Evolutionary conservation across 225 moss, liverwort and hornwort species (phyloP).

Genomic region (Climacium dendroides): DNA sequence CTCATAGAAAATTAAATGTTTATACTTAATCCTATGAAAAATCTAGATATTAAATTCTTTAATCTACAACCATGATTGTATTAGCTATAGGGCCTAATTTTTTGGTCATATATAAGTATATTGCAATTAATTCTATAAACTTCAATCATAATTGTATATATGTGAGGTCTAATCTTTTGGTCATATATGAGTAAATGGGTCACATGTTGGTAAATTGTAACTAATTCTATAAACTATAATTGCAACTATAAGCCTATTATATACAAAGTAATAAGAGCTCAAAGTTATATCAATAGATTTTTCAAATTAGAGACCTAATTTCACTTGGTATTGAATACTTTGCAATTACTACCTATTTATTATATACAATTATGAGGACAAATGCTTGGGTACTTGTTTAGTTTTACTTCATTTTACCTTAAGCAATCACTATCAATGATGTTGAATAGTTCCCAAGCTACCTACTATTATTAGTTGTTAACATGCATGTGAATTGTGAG

Average conservation of each 20-base stretch:
- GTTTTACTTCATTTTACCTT: background rate
- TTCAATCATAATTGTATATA: background rate
- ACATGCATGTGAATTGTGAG: background rate
- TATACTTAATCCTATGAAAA: no score
- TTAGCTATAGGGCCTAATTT: background rate
- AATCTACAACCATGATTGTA: background rate
- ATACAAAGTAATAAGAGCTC: background rate
- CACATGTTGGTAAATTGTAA: background rate
- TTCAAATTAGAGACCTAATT: background rate
- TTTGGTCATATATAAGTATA: background rate
- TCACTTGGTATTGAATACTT: background rate
- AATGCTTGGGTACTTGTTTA: background rate
- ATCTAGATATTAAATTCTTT: background rate
- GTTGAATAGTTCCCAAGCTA: background rate
- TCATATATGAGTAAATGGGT: background rate
- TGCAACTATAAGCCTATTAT: background rate
- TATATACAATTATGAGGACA: no score
- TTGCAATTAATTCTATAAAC: background rate
- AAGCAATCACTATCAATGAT: no score
- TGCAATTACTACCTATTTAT: background rate
- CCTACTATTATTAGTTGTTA: background rate
- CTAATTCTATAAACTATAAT: background rate
- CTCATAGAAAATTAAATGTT: background rate
- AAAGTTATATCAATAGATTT: background rate
- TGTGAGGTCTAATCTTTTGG: no score